Evolutionary conservation across 2,329 filamentous ascomycete genomes (phyloP).

Genomic region (Fonsecaea nubica): DNA sequence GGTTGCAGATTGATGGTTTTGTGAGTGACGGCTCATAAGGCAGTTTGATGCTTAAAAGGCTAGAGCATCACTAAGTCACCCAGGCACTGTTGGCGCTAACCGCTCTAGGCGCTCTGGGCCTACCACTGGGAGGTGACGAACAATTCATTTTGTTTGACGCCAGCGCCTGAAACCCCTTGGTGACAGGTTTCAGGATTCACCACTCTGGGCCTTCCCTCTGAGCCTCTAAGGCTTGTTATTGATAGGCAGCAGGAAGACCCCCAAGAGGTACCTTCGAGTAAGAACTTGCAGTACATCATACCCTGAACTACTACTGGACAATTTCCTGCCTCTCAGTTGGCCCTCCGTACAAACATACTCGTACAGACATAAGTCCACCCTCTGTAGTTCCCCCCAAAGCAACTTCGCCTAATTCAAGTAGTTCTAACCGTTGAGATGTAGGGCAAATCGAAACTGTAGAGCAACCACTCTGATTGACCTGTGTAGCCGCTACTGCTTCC

Average conservation of each 20-base stretch:
- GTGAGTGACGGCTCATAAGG: constrained; percentile 14
- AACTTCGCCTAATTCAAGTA: not conserved
- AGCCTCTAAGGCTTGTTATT: not conserved
- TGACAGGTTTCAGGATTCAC: constrained; percentile 2
- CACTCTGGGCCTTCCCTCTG: not conserved
- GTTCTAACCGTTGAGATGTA: not conserved
- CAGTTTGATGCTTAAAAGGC: constrained; percentile 9
- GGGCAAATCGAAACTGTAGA: not conserved
- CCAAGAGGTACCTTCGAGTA: too few relatives aligned
- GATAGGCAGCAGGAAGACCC: too few relatives aligned
- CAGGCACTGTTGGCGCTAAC: constrained; percentile 7
- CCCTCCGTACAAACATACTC: not conserved
- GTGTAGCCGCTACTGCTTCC: not conserved
- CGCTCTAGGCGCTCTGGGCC: not conserved
- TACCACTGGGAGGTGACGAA: not conserved
- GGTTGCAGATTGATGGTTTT: constrained; percentile 22
- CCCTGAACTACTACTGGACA: too few relatives aligned
- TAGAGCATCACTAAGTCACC: constrained; percentile 16
- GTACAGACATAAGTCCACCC: not conserved
- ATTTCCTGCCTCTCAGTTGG: not conserved
- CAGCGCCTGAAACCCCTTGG: constrained; percentile 3
- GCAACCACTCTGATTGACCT: not conserved
- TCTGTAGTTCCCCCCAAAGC: not conserved
- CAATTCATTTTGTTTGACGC: constrained; percentile 15
- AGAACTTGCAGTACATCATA: too few relatives aligned